Conservation (phyloP, 2,329 filamentous ascomycete genomes). For the Neobulgaria alba region DNA sequence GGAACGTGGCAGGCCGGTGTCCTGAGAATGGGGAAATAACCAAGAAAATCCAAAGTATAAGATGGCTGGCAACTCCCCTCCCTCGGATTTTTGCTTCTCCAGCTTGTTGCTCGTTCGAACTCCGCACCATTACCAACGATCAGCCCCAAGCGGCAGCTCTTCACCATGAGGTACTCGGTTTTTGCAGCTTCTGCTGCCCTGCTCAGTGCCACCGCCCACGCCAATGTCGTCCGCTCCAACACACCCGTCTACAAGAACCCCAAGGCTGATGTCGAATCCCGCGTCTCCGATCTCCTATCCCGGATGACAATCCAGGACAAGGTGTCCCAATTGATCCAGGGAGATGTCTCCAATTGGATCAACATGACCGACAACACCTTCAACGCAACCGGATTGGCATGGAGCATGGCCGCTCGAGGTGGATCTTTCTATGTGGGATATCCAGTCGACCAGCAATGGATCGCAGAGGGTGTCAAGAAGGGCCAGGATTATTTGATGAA, state of each 20-base stretch:
- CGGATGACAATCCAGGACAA: conserved; percentile 72
- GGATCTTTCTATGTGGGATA: conserved; percentile 67
- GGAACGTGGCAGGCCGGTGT: neutral
- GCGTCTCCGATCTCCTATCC: conserved; percentile 58
- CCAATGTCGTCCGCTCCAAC: neutral
- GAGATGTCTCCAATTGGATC: conserved; percentile 67
- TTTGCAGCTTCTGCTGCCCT: neutral
- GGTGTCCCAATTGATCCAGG: conserved; percentile 58
- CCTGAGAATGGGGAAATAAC: neutral
- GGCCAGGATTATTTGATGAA: conserved; percentile 62
- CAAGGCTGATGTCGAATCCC: conserved; percentile 50
- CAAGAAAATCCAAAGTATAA: neutral
- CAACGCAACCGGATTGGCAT: conserved; percentile 57
- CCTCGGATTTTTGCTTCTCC: neutral
- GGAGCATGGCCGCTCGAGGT: conserved; percentile 44
- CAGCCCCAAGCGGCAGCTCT: too few relatives aligned
- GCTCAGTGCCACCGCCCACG: neutral
- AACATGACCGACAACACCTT: conserved; percentile 58
- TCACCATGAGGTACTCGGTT: neutral
- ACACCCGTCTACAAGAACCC: conserved; percentile 53
- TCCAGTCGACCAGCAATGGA: conserved; percentile 53
- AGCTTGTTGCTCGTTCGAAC: neutral
- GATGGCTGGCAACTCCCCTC: too few relatives aligned
- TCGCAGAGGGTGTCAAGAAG: conserved; percentile 52
- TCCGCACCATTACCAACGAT: neutral